These are phyloP conservation scores for Backusella sp. DNA, from an alignment of 192 early-diverging fungal species.

Conservation along the genomic window DNA sequence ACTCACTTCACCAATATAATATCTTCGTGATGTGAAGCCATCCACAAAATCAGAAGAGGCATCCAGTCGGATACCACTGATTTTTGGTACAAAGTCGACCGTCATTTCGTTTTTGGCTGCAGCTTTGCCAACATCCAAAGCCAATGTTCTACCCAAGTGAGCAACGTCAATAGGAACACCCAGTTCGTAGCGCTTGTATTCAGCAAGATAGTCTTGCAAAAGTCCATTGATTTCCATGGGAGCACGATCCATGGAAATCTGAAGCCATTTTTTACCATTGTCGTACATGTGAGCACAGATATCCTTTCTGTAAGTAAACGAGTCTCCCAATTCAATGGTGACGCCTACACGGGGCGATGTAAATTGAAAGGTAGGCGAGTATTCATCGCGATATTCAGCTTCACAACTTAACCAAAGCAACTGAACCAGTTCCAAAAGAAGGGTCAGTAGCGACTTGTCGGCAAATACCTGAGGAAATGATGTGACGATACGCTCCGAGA, in stretches of 20 bases:
- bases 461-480: conserved; percentile 79
- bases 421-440: conserved; percentile 82
- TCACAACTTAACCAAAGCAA: conserved; percentile 76
- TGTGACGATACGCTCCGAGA: conserved; percentile 54
- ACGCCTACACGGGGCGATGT: conserved; percentile 58
- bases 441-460: conserved; percentile 63
- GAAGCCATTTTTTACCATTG: conserved; percentile 68
- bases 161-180: conserved; percentile 45
- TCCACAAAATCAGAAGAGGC: conserved; percentile 54
- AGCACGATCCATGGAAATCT: conserved; percentile 56
- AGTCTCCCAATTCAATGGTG: conserved; percentile 72
- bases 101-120: conserved; percentile 22
- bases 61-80: conserved; percentile 43
- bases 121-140: conserved; percentile 56
- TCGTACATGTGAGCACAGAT: conserved; percentile 60
- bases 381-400: conserved; percentile 73
- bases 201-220: conserved; percentile 66
- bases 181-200: conserved; percentile 53
- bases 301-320: conserved; percentile 67
- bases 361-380: conserved; percentile 69
- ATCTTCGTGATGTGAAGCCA: conserved; percentile 47
- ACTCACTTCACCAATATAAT: conserved; percentile 49
- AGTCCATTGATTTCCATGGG: conserved; percentile 72
- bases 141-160: conserved; percentile 72
- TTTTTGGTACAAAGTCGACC: conserved; percentile 29